Base-by-base conservation (phyloP, 2,329 filamentous ascomycete genomes). In the Cryoendolithus antarcticus region DNA sequence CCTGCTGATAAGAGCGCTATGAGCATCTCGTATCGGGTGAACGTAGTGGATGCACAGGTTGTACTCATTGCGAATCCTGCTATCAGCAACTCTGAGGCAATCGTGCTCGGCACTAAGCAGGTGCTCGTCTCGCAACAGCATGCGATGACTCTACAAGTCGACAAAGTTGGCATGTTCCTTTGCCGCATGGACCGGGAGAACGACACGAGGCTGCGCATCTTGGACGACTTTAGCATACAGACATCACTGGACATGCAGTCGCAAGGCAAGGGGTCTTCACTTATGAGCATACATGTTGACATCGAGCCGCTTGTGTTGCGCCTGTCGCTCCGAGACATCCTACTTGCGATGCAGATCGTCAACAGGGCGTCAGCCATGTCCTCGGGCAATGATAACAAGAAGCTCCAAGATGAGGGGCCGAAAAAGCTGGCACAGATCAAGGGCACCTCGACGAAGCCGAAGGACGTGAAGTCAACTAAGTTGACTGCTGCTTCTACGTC, bases 111-210 rank as follows among this genome's bases (percentile, higher is more conserved):
- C 35, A 93, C 88, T 2, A 93, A 95, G 57, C 88, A 98, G 58
- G 77, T 96, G 9, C 71, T 96, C 2, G 71, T 96, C 8, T 93
- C 89, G 2, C 83, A 93, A 52, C 93, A 98, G 59, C 86, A 96
- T 64, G 85, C 89, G 6, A 73, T 93, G 50, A 95, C 91, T 1
- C 73, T 99, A 55, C 89, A 98, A 56, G 77, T 98, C 2, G 88
- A 86, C 6, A 80, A 96, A 55, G 75, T 96, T 38, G 91, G 91
- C 50, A 98, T 99, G 91, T 99, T 95, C 59, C 63, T 98, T 24
- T 98, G 93, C 57, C 82, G 91, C 9, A 98, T 99, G 91, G 93
- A 99, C 60, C 84, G 80, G 46, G 96, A 96, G 50, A 89, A 98
- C 50, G 86, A 83, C 3, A 88, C 81, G 31, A 77, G 86, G 30